phyloP scores from a whole-genome alignment of 306 rosid species.

The Calophaca sinica region DNA sequence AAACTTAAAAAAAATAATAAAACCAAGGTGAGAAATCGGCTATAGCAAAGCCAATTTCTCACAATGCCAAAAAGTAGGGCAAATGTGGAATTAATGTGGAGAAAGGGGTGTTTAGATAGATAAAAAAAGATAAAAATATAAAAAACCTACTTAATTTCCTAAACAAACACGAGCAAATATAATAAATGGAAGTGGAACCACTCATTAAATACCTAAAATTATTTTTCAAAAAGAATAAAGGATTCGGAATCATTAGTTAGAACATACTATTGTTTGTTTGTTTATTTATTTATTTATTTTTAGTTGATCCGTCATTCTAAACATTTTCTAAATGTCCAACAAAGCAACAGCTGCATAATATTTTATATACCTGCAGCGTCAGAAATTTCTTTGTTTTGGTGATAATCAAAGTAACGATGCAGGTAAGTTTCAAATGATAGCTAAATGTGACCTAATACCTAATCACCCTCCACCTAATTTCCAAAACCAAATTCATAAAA shows the following conservation, averaged over 20 bases:
- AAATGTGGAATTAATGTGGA: no score
- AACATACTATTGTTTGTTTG: background rate
- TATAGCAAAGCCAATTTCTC: no score
- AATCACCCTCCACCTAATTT: conserved; percentile 49
- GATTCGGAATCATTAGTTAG: conserved; percentile 37
- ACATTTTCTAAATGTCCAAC: conserved; percentile 34
- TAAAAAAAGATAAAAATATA: no score
- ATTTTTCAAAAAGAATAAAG: conserved; percentile 5
- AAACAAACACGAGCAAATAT: background rate
- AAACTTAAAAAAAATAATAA: no score
- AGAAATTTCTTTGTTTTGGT: conserved; percentile 43
- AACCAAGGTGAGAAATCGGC: no score
- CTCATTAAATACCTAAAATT: conserved; percentile 1
- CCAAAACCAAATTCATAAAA: conserved; percentile 18
- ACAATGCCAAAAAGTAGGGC: no score
- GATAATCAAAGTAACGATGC: conserved; percentile 45
- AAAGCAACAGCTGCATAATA: background rate
- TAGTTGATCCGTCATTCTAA: conserved; percentile 35
- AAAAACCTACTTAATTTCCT: conserved; percentile 8
- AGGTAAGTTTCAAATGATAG: conserved; percentile 52
- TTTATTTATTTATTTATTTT: background rate
- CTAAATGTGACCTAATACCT: conserved; percentile 58
- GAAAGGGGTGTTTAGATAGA: no score
- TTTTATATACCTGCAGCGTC: background rate
- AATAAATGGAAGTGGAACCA: background rate